phyloP scores from a whole-genome alignment of 192 early-diverging fungal species.

The Coemansia sp. region DNA sequence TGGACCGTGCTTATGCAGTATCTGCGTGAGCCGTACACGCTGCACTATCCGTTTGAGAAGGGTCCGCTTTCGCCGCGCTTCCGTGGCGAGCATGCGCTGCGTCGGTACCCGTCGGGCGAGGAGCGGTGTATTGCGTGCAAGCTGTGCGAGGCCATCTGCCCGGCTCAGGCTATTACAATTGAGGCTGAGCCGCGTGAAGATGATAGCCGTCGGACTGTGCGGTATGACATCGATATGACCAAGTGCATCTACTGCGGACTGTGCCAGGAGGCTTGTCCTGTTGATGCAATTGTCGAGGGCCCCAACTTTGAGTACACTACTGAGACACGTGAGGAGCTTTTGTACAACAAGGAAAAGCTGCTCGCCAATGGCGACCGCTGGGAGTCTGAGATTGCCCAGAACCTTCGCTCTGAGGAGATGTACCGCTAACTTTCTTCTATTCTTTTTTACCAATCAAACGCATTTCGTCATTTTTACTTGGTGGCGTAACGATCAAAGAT shows the following conservation, averaged over 20 bases:
- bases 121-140: slow-evolving; percentile 99
- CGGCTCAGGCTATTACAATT: slow-evolving; percentile 97
- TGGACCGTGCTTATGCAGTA: slow-evolving; percentile 89
- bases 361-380: slow-evolving; percentile 97
- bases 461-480: too few species aligned
- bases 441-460: not conserved
- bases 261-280: slow-evolving; percentile 95
- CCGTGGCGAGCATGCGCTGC: slow-evolving; percentile 94
- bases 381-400: slow-evolving; percentile 89
- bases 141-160: slow-evolving; percentile 96
- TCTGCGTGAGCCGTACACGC: slow-evolving; percentile 93
- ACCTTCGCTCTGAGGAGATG: slow-evolving; percentile 61
- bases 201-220: slow-evolving; percentile 88
- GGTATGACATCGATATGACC: slow-evolving; percentile 99
- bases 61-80: slow-evolving; percentile 89
- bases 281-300: slow-evolving; percentile 97
- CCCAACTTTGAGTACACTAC: slow-evolving; percentile 97
- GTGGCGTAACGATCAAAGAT: not conserved
- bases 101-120: slow-evolving; percentile 94
- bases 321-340: slow-evolving; percentile 95
- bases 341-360: slow-evolving; percentile 98
- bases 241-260: slow-evolving; percentile 98
- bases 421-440: slow-evolving; percentile 55
- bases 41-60: slow-evolving; percentile 96
- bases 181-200: slow-evolving; percentile 96